Evolutionary conservation across 768 basidiomycete species (phyloP), one percentile per base, ranked within the genome.

Genomic region (Pluteus cervinus): DNA sequence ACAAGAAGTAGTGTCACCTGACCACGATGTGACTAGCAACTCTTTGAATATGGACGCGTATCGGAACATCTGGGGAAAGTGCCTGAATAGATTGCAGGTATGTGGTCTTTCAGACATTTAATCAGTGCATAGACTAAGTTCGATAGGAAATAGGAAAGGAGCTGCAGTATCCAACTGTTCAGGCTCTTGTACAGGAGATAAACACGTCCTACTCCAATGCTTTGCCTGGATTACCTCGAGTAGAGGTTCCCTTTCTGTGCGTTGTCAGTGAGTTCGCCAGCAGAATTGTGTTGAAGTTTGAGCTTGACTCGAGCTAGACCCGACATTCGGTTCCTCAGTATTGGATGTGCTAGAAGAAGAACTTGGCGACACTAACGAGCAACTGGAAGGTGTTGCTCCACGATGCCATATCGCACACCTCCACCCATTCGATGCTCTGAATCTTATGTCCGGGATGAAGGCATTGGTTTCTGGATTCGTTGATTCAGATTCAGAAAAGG

Each of bases 161-260:
- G 1, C 49, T 84, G 9, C 69, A 81, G 44, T 61, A 55, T 0
- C 70, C 77, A 0, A 59, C 76, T 7, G 69, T 72, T 4, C 53
- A 61, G 3, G 59, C 58, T 9, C 61, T 83, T 10, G 56, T 66
- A 4, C 44, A 66, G 1, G 50, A 67, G 33, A 63, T 84, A 10
- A 47, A 56, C 21, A 50, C 46, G 3, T 68, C 76, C 5, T 74
- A 79, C 45, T 47, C 51, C 1, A 56, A 68, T 34, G 46, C 60
- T 8, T 56, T 82, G 0, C 71, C 72, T 6, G 74, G 75, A 3
- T 53, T 81, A n/a, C 79, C 81, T 0, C 71, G 70, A 33, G 45
- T 64, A 4, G 82, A 86, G 47, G 51, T 85, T 5, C 79, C 81
- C 3, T 70, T 76, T 4, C 62, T 82, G 34, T 62, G 70, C 0